These are phyloP conservation scores for Colletotrichum sp. DNA, from an alignment of 2,329 filamentous ascomycete genomes.

Conservation along the genomic window DNA sequence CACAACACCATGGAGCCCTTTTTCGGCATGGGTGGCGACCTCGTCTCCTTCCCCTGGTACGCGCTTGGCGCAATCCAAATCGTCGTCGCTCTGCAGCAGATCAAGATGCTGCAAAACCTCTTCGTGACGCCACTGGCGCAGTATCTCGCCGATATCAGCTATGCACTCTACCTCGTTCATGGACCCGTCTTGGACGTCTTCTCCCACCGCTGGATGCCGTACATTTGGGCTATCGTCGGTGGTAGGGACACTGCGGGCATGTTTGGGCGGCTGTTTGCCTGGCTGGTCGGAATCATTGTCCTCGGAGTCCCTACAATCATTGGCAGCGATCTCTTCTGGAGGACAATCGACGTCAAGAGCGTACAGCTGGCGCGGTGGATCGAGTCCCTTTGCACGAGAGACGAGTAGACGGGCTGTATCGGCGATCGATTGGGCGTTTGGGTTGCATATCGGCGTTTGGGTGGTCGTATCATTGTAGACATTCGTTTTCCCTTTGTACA, in stretches of 20 bases:
- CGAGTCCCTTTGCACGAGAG: conserved; percentile 33
- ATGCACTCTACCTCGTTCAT: conserved; percentile 64
- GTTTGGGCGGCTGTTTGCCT: conserved; percentile 33
- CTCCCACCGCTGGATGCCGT: conserved; percentile 25
- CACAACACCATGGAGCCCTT: conserved; percentile 37
- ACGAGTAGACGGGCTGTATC: background rate
- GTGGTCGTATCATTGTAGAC: background rate
- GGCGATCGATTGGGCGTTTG: background rate
- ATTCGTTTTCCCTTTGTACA: background rate
- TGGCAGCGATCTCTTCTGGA: conserved; percentile 65
- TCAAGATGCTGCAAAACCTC: conserved; percentile 30
- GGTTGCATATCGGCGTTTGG: background rate
- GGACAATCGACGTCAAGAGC: conserved; percentile 53
- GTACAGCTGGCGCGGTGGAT: conserved; percentile 55
- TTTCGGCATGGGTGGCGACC: conserved; percentile 32
- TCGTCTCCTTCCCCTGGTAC: conserved; percentile 39
- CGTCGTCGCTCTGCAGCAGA: conserved; percentile 34
- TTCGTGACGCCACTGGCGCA: conserved; percentile 55
- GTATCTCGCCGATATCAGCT: conserved; percentile 63
- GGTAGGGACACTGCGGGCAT: conserved; percentile 36
- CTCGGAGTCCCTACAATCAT: conserved; percentile 49
- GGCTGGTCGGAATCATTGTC: conserved; percentile 42
- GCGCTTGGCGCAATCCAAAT: conserved; percentile 38
- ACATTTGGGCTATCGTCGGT: conserved; percentile 29
- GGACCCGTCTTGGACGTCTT: conserved; percentile 51